phyloP scores from a whole-genome alignment of 2,329 filamentous ascomycete species.

The Colletotrichum falcatum region DNA sequence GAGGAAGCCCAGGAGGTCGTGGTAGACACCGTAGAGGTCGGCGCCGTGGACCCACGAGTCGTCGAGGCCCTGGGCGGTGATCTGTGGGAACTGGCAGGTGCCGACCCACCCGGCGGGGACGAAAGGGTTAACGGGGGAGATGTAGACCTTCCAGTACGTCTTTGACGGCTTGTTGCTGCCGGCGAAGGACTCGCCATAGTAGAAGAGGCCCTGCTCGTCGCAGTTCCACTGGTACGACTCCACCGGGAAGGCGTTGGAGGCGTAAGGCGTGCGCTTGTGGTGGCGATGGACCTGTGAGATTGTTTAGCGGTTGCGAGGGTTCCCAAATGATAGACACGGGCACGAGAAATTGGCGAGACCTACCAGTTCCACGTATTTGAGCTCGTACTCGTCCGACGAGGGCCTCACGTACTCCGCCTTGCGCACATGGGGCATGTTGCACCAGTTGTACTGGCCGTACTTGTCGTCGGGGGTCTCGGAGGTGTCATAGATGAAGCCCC shows the following conservation, averaged over 20 bases:
- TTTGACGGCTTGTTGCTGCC: constrained; percentile 60
- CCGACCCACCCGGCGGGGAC: constrained; percentile 75
- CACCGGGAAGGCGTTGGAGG: constrained; percentile 79
- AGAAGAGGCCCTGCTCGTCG: constrained; percentile 75
- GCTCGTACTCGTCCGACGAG: constrained; percentile 64
- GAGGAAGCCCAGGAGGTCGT: constrained; percentile 75
- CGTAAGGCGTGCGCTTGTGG: constrained; percentile 87
- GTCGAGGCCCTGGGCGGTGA: constrained; percentile 76
- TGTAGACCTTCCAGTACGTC: constrained; percentile 75
- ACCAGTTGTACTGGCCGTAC: constrained; percentile 81
- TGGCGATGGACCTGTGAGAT: constrained; percentile 79
- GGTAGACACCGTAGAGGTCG: constrained; percentile 84
- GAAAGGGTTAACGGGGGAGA: constrained; percentile 75
- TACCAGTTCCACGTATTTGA: constrained; percentile 82
- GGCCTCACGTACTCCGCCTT: constrained; percentile 70
- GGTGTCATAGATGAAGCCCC: constrained; percentile 80
- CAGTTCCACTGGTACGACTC: constrained; percentile 82
- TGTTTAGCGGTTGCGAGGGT: background rate
- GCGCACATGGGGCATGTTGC: constrained; percentile 90
- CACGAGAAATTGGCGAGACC: constrained; percentile 46
- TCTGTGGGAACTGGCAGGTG: constrained; percentile 84
- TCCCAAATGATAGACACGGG: background rate
- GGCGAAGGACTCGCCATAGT: constrained; percentile 71
- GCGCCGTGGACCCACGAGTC: constrained; percentile 81
- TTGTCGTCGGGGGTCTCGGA: constrained; percentile 66